Evolutionary conservation across 116 monocot species (phyloP).

Genomic region (Phalaenopsis hybrid): DNA sequence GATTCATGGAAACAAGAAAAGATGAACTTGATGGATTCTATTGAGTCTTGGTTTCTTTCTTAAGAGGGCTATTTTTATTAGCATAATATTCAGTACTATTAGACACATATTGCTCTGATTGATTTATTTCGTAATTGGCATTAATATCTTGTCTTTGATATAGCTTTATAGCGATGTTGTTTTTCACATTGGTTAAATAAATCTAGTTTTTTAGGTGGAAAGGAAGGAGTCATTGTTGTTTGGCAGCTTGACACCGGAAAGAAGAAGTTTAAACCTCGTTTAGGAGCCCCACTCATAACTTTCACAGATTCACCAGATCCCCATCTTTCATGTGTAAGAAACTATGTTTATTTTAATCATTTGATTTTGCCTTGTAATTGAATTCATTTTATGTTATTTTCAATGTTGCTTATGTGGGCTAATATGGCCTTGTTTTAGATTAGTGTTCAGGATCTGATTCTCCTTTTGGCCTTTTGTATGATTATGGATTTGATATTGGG

Average conservation of each 20-base stretch:
- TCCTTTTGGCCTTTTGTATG: neutral
- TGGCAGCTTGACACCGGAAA: slow-evolving; percentile 94
- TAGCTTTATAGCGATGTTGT: neutral
- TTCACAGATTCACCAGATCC: slow-evolving; percentile 59
- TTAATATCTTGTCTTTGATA: neutral
- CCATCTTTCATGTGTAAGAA: slow-evolving; percentile 71
- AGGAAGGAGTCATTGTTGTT: slow-evolving; percentile 90
- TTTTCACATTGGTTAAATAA: neutral
- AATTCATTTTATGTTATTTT: neutral
- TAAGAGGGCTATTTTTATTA: neutral
- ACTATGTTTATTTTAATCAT: neutral
- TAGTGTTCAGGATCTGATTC: neutral
- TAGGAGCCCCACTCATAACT: slow-evolving; percentile 66
- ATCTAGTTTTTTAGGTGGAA: slow-evolving; percentile 49
- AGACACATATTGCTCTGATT: neutral
- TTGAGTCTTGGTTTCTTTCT: neutral
- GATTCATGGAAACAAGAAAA: neutral
- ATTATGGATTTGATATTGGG: neutral
- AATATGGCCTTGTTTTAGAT: neutral
- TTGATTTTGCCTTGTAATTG: neutral
- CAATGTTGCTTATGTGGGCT: neutral
- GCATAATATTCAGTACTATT: neutral
- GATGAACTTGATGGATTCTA: neutral
- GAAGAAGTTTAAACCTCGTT: slow-evolving; percentile 65
- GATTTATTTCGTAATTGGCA: neutral